Evolutionary conservation across 139 green algal species (phyloP).

Genomic region (Chlorella ohadii): DNA sequence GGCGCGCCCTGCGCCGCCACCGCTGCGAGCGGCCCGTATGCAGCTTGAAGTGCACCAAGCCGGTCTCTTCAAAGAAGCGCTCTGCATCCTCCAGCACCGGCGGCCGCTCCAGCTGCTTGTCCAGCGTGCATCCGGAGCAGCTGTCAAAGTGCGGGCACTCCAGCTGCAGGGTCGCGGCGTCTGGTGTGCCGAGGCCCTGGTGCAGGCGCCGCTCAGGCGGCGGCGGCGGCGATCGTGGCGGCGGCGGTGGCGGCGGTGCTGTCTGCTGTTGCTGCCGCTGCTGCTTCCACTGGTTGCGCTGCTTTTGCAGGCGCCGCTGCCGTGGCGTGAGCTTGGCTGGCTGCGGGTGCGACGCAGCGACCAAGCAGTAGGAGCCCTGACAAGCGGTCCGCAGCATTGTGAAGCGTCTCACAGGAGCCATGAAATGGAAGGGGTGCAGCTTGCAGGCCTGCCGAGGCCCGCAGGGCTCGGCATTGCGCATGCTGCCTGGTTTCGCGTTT

Average conservation of each 20-base stretch:
- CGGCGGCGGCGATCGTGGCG: background rate
- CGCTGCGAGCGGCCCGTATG: conserved; percentile 26
- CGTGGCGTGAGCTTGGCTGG: background rate
- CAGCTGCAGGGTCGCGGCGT: conserved; percentile 33
- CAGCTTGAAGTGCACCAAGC: background rate
- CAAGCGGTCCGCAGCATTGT: background rate
- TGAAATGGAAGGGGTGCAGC: background rate
- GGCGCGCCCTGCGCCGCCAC: conserved; percentile 65
- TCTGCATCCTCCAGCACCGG: conserved; percentile 38
- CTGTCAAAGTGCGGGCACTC: conserved; percentile 59
- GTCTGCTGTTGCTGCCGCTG: background rate
- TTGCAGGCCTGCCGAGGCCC: background rate
- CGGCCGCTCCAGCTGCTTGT: conserved; percentile 40
- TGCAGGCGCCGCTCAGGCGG: background rate
- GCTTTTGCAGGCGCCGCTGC: background rate
- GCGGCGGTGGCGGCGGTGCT: background rate
- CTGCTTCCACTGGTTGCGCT: background rate
- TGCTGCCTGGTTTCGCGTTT: too few relatives aligned
- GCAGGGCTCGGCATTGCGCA: too few relatives aligned
- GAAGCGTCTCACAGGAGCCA: background rate
- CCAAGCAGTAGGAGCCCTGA: background rate
- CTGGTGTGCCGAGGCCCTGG: background rate
- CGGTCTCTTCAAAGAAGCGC: conserved; percentile 43
- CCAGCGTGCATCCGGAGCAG: conserved; percentile 64
- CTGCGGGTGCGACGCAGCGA: background rate